Conservation (phyloP, 371 early-diverging fungal species). For the Mortierella sp. region DNA sequence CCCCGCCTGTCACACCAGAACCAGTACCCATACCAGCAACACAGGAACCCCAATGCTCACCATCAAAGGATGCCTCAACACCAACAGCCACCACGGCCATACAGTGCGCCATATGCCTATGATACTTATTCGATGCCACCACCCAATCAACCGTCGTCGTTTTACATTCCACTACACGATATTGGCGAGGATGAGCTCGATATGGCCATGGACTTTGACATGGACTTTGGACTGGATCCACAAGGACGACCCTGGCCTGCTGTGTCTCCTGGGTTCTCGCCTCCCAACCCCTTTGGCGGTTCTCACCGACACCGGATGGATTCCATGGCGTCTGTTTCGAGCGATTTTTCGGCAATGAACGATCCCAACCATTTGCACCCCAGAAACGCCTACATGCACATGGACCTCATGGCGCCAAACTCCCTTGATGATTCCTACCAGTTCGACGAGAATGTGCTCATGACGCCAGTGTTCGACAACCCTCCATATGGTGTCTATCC, state of each 20-base stretch:
- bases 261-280: slow-evolving; percentile 22
- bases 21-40: slow-evolving; percentile 22
- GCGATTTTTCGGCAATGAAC: slow-evolving; percentile 29
- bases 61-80: slow-evolving; percentile 27
- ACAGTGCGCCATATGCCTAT: slow-evolving; percentile 24
- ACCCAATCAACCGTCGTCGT: slow-evolving; percentile 31
- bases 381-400: slow-evolving; percentile 31
- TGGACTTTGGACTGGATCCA: slow-evolving; percentile 38
- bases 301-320: slow-evolving; percentile 41
- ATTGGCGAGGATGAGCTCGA: slow-evolving; percentile 49
- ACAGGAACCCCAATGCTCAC: slow-evolving; percentile 16
- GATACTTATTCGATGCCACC: slow-evolving; percentile 33
- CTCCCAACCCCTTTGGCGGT: slow-evolving; percentile 20
- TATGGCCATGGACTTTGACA: slow-evolving; percentile 50
- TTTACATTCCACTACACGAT: slow-evolving; percentile 50
- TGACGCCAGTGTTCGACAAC: slow-evolving; percentile 33
- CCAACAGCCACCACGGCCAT: slow-evolving; percentile 18
- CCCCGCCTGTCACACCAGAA: neutral
- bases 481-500: slow-evolving; percentile 11
- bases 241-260: slow-evolving; percentile 32
- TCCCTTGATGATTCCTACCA: slow-evolving; percentile 35
- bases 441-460: slow-evolving; percentile 36
- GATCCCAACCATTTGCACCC: slow-evolving; percentile 23
- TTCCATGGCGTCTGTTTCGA: slow-evolving; percentile 34
- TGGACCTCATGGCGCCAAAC: slow-evolving; percentile 25